These are phyloP conservation scores for Phytopythium delawarense DNA, from an alignment of 352 stramenopile genomes.

Conservation along the genomic window DNA sequence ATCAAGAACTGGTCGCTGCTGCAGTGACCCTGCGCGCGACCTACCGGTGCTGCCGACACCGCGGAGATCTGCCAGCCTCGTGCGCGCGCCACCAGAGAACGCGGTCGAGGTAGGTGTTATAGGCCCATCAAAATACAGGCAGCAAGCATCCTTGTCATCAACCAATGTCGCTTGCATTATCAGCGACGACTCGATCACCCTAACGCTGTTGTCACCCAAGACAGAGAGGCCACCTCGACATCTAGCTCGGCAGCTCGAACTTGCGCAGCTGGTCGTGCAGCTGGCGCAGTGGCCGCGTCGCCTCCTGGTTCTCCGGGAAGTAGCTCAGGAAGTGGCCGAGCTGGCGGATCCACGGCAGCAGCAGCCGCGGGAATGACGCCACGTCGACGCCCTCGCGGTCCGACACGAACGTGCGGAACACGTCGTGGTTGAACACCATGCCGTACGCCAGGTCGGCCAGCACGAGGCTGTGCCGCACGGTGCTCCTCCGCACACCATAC, in stretches of 20 bases:
- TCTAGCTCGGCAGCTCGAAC: slow-evolving; percentile 36
- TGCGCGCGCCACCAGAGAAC: too few relatives aligned
- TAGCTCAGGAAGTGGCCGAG: slow-evolving; percentile 85
- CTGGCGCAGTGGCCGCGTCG: slow-evolving; percentile 68
- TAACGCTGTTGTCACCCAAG: background rate
- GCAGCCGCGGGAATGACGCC: slow-evolving; percentile 53
- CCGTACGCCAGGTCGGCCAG: slow-evolving; percentile 80
- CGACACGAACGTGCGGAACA: slow-evolving; percentile 68
- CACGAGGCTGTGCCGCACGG: slow-evolving; percentile 75
- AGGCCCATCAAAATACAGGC: too few relatives aligned
- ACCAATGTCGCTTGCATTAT: too few relatives aligned
- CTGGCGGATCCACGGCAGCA: slow-evolving; percentile 84
- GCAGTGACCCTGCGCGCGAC: too few relatives aligned
- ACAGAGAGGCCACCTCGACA: background rate
- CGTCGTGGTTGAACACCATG: slow-evolving; percentile 82
- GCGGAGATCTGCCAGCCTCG: too few relatives aligned
- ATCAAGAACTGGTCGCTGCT: too few relatives aligned
- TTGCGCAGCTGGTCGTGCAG: slow-evolving; percentile 78
- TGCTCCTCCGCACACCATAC: slow-evolving; percentile 83
- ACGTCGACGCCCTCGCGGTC: slow-evolving; percentile 15
- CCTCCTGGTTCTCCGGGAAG: slow-evolving; percentile 84
- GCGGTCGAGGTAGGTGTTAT: too few relatives aligned
- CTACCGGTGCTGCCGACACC: too few relatives aligned
- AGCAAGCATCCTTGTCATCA: too few relatives aligned
- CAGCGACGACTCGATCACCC: too few relatives aligned